phyloP scores from a whole-genome alignment of 805 yeast species.

The Saccharomycopsis sp. region DNA sequence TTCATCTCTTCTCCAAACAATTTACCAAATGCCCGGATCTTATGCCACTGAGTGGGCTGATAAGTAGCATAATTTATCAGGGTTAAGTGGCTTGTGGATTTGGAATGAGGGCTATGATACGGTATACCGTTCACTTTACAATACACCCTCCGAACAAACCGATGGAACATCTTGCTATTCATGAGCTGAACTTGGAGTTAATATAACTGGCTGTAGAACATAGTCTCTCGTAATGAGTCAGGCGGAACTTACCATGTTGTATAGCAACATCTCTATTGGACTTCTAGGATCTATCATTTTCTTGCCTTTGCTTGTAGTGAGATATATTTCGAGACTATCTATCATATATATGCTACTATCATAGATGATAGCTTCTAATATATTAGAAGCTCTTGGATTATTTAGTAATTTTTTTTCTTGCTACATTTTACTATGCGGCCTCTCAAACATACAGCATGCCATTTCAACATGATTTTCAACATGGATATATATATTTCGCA shows the following conservation, averaged over 20 bases:
- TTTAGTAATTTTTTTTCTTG: no score
- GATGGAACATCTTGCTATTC: slow-evolving; percentile 52
- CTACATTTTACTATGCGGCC: no score
- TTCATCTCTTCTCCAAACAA: slow-evolving; percentile 59
- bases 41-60: slow-evolving; percentile 49
- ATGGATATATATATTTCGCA: no score
- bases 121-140: slow-evolving; percentile 55
- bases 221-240: not conserved
- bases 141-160: slow-evolving; percentile 56
- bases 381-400: no score
- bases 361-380: no score
- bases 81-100: slow-evolving; percentile 16
- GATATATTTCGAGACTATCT: not conserved
- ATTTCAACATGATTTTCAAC: no score
- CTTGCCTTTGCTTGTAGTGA: slow-evolving; percentile 27
- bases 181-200: slow-evolving; percentile 35
- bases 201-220: not conserved
- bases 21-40: slow-evolving; percentile 51
- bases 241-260: not conserved
- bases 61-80: slow-evolving; percentile 25
- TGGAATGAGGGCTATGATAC: slow-evolving; percentile 24
- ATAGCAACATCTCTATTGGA: slow-evolving; percentile 1
- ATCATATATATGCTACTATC: no score
- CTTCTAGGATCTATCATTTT: slow-evolving; percentile 23
- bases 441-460: no score